Evolutionary conservation across 805 yeast genomes (phyloP), one percentile per base, ranked within the genome.

Genomic region (Saccharomycopsis lassenensis): DNA sequence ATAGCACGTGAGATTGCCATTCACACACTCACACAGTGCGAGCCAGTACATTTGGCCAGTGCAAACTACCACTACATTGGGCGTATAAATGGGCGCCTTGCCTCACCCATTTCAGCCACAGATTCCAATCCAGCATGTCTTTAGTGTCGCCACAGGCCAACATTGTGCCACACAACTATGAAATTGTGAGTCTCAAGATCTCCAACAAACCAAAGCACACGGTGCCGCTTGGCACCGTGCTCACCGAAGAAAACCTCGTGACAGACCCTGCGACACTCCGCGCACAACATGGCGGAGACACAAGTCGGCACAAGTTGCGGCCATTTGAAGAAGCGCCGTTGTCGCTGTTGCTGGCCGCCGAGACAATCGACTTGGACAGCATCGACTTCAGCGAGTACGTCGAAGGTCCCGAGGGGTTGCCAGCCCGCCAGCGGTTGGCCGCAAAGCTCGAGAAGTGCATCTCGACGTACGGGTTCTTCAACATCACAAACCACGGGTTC

Each of bases 381-480:
- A 50, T 65, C 36, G 70, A 65, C 37, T 49, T 65, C 10, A 43
- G 59, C 1, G 41, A 49, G 22, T 65, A 46, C 40, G 39, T 48
- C 17, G 62, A 61, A 15, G 69, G 68, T 1, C 51, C 54, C 1
- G 63, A 57, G 28, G 55, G 55, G n/a, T 48, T 52, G 8, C 48
- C 40, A 5, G 39, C 50, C 10, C 29, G 6, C 14, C 29, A 7
- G 29, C 6, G 14, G 12, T 50, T 65, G 27, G 71, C 71, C 1
- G 43, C 34, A 1, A 50, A 56, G 33, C 48, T 66, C 7, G 69
- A 65, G 39, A 48, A 50, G 19, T 57, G 70, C 0, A 44, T 66
- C 14, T 49, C 61, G 1, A 57, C 63, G 1, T 57, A 58, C 36
- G 72, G 72, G 2, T 66, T 66, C 45, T 63, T 66, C 51, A 41